These are phyloP conservation scores for Dianthus caryophyllus DNA, from an alignment of 148 eudicot genomes.

Conservation along the genomic window DNA sequence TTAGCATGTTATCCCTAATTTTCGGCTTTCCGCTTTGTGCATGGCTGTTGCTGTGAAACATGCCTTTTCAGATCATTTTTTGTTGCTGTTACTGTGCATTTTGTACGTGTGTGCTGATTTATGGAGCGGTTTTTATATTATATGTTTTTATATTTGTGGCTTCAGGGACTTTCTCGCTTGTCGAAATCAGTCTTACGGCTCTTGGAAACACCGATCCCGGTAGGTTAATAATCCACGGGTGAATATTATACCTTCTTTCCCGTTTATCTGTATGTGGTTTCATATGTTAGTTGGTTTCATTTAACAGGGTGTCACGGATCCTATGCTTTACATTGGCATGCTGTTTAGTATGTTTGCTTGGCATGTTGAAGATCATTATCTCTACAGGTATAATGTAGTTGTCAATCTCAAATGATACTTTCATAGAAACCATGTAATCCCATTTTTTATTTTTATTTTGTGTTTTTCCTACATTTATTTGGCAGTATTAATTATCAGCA, in stretches of 20 bases:
- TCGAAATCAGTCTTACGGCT: slow-evolving; percentile 78
- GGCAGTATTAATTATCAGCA: slow-evolving; percentile 97
- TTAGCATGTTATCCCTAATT: neutral
- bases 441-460: slow-evolving; percentile 16
- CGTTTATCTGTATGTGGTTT: neutral
- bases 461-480: slow-evolving; percentile 9
- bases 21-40: neutral
- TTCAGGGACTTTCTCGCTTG: slow-evolving; percentile 82
- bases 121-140: neutral
- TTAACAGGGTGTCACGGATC: slow-evolving; percentile 91
- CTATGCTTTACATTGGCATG: slow-evolving; percentile 99
- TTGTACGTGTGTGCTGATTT: slow-evolving; percentile 1
- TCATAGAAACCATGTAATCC: neutral
- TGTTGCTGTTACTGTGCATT: neutral
- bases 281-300: slow-evolving; percentile 14
- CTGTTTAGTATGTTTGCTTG: slow-evolving; percentile 99
- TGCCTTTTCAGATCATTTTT: neutral
- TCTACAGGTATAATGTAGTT: slow-evolving; percentile 57
- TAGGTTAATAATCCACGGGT: slow-evolving; percentile 24
- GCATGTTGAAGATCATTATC: slow-evolving; percentile 99
- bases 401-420: neutral
- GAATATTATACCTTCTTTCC: neutral
- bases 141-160: slow-evolving; percentile 15
- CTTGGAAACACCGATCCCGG: slow-evolving; percentile 78
- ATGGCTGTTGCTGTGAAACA: neutral